phyloP scores from a whole-genome alignment of 192 early-diverging fungal genomes.

The Kickxella alabastrina region DNA sequence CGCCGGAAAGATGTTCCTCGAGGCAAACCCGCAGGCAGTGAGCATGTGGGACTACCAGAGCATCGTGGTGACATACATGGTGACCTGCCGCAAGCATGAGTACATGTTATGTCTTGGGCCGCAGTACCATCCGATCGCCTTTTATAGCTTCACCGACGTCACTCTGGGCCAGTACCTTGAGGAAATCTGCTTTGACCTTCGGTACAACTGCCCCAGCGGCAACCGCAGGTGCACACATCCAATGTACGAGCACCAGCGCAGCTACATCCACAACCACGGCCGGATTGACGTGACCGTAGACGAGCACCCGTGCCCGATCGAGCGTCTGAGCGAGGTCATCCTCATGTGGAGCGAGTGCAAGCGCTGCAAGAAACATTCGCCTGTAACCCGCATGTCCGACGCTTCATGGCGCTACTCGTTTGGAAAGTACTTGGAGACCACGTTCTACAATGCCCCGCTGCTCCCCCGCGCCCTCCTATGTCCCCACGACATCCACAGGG shows the following conservation, averaged over 20 bases:
- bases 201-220: conserved; percentile 56
- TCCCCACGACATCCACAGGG: conserved; percentile 73
- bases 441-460: conserved; percentile 75
- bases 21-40: conserved; percentile 40
- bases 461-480: conserved; percentile 69
- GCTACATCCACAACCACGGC: conserved; percentile 81
- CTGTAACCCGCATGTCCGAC: conserved; percentile 72
- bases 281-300: conserved; percentile 71
- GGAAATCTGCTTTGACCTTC: conserved; percentile 70
- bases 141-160: conserved; percentile 71
- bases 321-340: conserved; percentile 68
- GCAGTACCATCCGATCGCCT: conserved; percentile 75
- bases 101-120: conserved; percentile 61
- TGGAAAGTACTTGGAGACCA: conserved; percentile 93
- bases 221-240: conserved; percentile 71
- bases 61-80: conserved; percentile 45
- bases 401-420: conserved; percentile 93
- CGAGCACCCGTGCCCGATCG: conserved; percentile 57
- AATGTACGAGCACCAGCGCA: conserved; percentile 76
- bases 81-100: conserved; percentile 45
- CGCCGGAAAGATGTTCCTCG: conserved; percentile 42
- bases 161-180: conserved; percentile 87
- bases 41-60: conserved; percentile 52
- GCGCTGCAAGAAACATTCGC: conserved; percentile 67
- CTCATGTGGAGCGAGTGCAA: conserved; percentile 90